Evolutionary conservation across 1,139 yeast species (phyloP).

Genomic region (Pichia sp.): DNA sequence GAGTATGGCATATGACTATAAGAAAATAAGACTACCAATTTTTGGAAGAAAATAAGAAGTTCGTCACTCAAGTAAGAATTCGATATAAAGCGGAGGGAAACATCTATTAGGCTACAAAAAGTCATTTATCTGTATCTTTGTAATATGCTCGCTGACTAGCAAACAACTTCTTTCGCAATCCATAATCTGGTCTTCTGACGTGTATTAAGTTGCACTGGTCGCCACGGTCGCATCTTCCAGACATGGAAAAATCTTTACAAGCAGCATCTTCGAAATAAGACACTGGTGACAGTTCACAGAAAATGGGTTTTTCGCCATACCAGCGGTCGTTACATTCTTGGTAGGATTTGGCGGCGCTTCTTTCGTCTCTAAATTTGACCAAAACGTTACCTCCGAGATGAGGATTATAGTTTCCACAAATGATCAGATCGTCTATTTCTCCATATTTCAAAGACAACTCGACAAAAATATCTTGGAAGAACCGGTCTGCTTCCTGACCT

Average conservation of each 20-base stretch:
- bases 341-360: conserved; percentile 59
- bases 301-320: conserved; percentile 78
- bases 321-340: conserved; percentile 68
- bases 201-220: conserved; percentile 88
- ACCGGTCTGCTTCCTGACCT: conserved; percentile 54
- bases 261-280: conserved; percentile 66
- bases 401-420: conserved; percentile 79
- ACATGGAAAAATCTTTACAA: conserved; percentile 40
- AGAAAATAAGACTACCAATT: too few species aligned
- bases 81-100: too few species aligned
- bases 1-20: too few species aligned
- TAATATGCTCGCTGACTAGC: conserved; percentile 16
- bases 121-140: conserved; percentile 3
- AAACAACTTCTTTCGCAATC: conserved; percentile 37
- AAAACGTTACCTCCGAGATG: conserved; percentile 85
- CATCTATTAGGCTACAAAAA: background rate
- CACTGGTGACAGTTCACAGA: conserved; percentile 78
- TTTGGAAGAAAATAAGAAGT: too few species aligned
- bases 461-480: conserved; percentile 69
- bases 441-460: conserved; percentile 63
- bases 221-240: conserved; percentile 58
- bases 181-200: conserved; percentile 51
- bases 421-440: conserved; percentile 58
- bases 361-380: conserved; percentile 51
- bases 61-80: too few species aligned